Evolutionary conservation across 2,329 filamentous ascomycete genomes (phyloP), one percentile per base, ranked within the genome.

Genomic region (Claviceps pazoutovae): DNA sequence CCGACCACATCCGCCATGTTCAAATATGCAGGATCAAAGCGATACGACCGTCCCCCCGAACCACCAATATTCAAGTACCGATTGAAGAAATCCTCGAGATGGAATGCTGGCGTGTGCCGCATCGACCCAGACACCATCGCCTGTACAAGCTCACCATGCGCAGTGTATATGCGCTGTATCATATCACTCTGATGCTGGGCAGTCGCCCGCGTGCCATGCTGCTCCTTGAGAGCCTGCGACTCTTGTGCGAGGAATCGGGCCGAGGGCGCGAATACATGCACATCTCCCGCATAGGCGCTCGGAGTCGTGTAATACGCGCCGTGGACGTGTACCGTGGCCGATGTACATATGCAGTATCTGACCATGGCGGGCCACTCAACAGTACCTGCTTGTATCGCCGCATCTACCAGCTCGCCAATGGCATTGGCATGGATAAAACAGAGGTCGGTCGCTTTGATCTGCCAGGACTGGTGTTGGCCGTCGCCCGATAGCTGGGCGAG

Each of bases 401-500:
- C 77, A 62, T 91, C 85, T 4, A 89, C 83, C 2, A 95, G 70
- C 61, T 94, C 88, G 1, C 86, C 82, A 49, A 94, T 90, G 5
- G 88, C 87, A 61, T 94, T 95, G 5, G 88, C 88, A 58, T 95
- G 88, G 17, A 90, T 71, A 63, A 81, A 93, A 66, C 88, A 94
- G 62, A 91, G 76, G 60, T 93, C 91, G 0, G 88, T 94, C 0
- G 88, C 87, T 63, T 94, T 87, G 47, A 94, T 91, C 63, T 94
- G 88, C 88, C 88, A 95, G 30, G 86, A 90, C 63, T 94, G 88
- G 58, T 94, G 86, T 60, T 94, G 88, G 1, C 86, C 86, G 0
- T 79, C 84, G 14, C 86, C 85, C 13, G 86, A 80, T 6, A 95
- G 76, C 64, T 94, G 88, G 23, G 84, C 79, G 3, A 94, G 73